These are phyloP conservation scores for Rhytidhysteron rufulum DNA, from an alignment of 2,329 filamentous ascomycete genomes.

Conservation along the genomic window DNA sequence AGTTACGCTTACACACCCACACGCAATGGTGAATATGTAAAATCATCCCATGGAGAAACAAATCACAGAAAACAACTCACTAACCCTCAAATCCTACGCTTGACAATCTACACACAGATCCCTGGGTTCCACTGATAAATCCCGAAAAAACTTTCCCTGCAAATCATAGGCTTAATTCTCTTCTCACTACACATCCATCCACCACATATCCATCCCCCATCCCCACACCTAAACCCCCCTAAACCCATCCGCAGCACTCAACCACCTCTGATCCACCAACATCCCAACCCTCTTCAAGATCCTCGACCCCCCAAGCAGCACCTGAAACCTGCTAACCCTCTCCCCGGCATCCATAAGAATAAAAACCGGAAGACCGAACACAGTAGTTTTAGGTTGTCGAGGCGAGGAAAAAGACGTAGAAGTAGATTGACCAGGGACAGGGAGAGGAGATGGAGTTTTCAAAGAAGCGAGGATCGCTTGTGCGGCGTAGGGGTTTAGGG, in stretches of 20 bases:
- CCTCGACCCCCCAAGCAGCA: conserved; percentile 51
- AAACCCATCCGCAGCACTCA: conserved; percentile 32
- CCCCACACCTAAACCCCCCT: conserved; percentile 10
- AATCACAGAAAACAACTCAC: no score
- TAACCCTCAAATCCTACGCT: no score
- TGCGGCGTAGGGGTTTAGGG: conserved; percentile 69
- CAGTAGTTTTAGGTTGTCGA: conserved; percentile 1
- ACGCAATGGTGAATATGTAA: no score
- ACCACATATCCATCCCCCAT: background rate
- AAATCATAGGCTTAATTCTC: no score
- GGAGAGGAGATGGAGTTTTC: conserved; percentile 15
- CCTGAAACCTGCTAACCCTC: conserved; percentile 49
- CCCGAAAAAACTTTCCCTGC: no score
- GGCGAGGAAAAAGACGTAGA: background rate
- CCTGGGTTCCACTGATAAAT: no score
- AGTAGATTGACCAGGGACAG: conserved; percentile 2
- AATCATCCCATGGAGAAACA: no score
- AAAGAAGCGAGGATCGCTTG: conserved; percentile 55
- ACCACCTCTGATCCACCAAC: conserved; percentile 51
- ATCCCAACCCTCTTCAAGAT: conserved; percentile 52
- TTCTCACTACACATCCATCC: no score
- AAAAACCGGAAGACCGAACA: conserved; percentile 51
- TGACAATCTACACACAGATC: no score
- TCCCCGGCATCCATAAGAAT: conserved; percentile 53
- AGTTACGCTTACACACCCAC: no score